Evolutionary conservation across 1,284 basidiomycete genomes (phyloP), one percentile per base, ranked within the genome.

Genomic region (Termitomyces sp.): DNA sequence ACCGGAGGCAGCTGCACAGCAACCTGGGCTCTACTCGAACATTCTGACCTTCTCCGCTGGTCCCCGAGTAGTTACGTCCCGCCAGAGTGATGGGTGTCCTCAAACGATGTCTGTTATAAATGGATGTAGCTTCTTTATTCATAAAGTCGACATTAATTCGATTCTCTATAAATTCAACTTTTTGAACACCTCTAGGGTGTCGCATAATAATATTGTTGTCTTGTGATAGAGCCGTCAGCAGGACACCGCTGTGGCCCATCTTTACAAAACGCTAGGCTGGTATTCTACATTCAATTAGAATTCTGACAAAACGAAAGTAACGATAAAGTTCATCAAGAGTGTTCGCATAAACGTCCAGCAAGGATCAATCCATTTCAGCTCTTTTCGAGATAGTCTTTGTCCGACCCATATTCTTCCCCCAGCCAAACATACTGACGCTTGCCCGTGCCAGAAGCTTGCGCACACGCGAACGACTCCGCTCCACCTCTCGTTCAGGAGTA

Each of bases 31-130:
- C 40, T 89, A 82, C 64, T 76, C 80, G 19, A 84, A 86, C 61
- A 78, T 80, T 1, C 68, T 91, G 48, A 83, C 83, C 0, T 91
- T 91, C 64, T 91, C 88, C 4, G 81, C 83, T 28, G 89, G 88
- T 26, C 88, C 88, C 45, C 76, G 88, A 49, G 88, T 88, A 66
- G 52, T 21, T 66, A 66, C 40, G 38, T 49, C 13, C 37, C 49
- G 21, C 21, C 38, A 10, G 21, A 57, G 33, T 53, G 54, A 49
- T 39, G 2, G 34, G 33, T 26, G 7, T n/a, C 6, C 35, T 37
- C 3, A 4, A 24, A 3, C 21, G 21, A 24, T 24, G 21, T 24
- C 21, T 24, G n/a, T n/a, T n/a, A n/a, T n/a, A n/a, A n/a, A n/a
- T n/a, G n/a, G n/a, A n/a, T n/a, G n/a, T n/a, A n/a, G n/a, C n/a